Conservation (phyloP, 2,329 filamentous ascomycete species). For the Celoporthe dispersa region DNA sequence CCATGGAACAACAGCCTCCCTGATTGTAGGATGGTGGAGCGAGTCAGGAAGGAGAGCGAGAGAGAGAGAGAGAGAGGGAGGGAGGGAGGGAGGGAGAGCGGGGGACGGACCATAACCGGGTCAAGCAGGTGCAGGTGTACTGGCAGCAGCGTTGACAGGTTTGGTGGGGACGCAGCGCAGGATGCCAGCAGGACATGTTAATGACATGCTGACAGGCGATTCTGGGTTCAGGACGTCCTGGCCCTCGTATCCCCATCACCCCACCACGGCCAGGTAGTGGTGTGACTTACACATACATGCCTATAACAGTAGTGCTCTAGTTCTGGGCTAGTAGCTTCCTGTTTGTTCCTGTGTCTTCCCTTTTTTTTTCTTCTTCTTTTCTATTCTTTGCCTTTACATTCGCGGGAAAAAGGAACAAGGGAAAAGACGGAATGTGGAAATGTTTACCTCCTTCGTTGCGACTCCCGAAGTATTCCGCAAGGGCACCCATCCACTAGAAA, state of each 20-base stretch:
- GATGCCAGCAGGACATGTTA: constrained; percentile 13
- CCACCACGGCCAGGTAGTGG: constrained; percentile 23
- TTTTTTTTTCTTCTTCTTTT: neutral
- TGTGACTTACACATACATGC: constrained; percentile 3
- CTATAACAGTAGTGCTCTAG: no score
- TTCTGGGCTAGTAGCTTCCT: constrained; percentile 3
- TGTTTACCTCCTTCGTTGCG: neutral
- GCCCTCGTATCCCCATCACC: constrained; percentile 19
- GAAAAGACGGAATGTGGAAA: neutral
- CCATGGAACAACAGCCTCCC: neutral
- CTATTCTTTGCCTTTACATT: neutral
- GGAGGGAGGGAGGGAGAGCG: neutral
- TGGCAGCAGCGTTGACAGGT: constrained; percentile 19
- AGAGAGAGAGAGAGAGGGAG: neutral
- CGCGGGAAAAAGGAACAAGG: neutral
- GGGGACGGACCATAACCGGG: neutral
- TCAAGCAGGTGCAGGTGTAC: neutral
- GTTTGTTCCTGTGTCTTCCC: neutral
- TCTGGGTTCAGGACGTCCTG: neutral
- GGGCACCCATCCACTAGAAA: neutral
- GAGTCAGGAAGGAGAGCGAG: neutral
- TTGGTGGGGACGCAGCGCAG: constrained; percentile 8
- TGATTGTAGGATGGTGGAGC: neutral
- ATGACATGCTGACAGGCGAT: constrained; percentile 22
- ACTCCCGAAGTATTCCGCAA: neutral